phyloP scores from a whole-genome alignment of 2,329 filamentous ascomycete genomes.

The Ophiostoma fasciatum region DNA sequence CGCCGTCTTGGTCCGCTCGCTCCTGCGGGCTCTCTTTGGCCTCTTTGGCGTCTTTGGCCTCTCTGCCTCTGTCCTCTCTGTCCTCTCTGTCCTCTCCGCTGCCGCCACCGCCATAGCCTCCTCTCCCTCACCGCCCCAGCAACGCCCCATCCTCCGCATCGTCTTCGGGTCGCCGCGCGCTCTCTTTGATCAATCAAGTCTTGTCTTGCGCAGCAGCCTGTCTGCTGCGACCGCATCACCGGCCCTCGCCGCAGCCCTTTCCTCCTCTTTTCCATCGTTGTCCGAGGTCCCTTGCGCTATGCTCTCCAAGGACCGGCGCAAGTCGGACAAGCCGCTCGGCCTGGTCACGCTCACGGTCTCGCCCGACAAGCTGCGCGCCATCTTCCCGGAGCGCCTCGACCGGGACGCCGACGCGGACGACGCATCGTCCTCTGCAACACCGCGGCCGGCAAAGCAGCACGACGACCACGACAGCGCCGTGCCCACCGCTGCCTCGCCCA shows the following conservation, averaged over 20 bases:
- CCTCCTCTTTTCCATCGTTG: not conserved
- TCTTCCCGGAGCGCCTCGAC: constrained; percentile 22
- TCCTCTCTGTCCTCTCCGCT: not conserved
- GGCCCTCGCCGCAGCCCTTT: not conserved
- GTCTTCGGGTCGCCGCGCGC: too few species aligned
- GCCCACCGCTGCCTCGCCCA: constrained; percentile 22
- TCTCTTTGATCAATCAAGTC: too few species aligned
- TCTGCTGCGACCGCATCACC: not conserved
- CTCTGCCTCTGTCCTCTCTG: not conserved
- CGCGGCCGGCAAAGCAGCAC: constrained; percentile 23
- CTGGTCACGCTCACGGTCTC: constrained; percentile 39
- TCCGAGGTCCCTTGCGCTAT: too few species aligned
- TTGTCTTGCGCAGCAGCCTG: too few species aligned
- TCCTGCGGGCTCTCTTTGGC: not conserved
- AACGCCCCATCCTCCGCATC: too few species aligned
- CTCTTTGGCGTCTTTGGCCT: not conserved
- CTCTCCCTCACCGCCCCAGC: too few species aligned
- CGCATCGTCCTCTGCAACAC: constrained; percentile 7
- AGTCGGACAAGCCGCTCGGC: constrained; percentile 21
- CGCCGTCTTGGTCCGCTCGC: not conserved
- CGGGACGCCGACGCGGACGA: constrained; percentile 14
- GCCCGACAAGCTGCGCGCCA: constrained; percentile 33
- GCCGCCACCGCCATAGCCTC: constrained; percentile 2
- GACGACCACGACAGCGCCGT: too few species aligned
- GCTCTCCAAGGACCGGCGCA: constrained; percentile 27